Base-by-base conservation (phyloP, 2,329 filamentous ascomycete genomes). In the Fusarium sp. region DNA sequence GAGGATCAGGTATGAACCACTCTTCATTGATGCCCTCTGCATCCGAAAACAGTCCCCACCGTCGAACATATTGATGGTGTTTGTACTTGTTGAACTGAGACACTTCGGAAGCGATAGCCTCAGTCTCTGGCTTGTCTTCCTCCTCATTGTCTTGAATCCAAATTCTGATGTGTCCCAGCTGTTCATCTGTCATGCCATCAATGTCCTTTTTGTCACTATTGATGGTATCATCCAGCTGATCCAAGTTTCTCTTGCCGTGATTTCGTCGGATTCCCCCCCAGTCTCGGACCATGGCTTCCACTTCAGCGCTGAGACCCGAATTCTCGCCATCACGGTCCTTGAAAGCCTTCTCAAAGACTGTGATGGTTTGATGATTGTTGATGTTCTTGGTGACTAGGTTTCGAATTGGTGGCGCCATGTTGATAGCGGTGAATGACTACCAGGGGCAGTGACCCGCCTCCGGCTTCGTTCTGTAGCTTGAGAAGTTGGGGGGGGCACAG, bases 11-110 rank as follows among this genome's bases (percentile, higher is more conserved):
- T 7, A 70, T 70, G 6, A 70, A 71, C 69, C 69, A 71, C 40
- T 70, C 57, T 10, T 71, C 69, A 27, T 70, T 62, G 5, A 68
- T 44, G 6, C 67, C 67, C 7, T 67, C 51, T 3, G 42, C 53
- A 17, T 67, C 69, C 1, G 53, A 51, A 35, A 71, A 70, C 0
- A 71, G n/a, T 0, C 69, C 69, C 67, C 67, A 71, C 36, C 67
- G 38, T 8, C 3, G 62, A 1, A 71, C 29, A 12, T 49, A 71
- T 29, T 71, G 69, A 38, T 71, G 69, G 14, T 71, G 69, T 7
- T 63, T 70, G 16, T 70, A 70, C 36, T 56, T 36, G 11, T 59
- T 27, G 16, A 71, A 70, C 29, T 33, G 40, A 6, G 24, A 6
- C 6, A n/a, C n/a, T 14, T 71, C 69, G 3, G 64, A 27, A 0